Conservation (phyloP, 176 grass and related monocot genomes). For the Oryza punctata region DNA sequence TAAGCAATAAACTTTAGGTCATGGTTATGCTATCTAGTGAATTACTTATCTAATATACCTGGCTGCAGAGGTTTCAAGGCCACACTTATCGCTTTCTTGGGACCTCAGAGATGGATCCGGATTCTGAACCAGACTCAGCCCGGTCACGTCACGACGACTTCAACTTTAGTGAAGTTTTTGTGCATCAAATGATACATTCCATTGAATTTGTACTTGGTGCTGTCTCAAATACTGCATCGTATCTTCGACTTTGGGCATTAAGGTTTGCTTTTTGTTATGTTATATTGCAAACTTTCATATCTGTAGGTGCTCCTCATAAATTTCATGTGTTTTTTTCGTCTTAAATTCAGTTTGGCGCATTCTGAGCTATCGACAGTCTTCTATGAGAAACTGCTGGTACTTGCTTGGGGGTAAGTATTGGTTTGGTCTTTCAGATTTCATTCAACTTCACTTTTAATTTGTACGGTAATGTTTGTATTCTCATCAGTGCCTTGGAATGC, state of each 20-base stretch:
- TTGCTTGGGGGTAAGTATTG: slow-evolving; percentile 89
- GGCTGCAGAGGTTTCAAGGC: slow-evolving; percentile 93
- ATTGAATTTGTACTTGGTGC: slow-evolving; percentile 99
- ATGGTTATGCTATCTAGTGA: neutral
- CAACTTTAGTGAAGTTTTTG: slow-evolving; percentile 99
- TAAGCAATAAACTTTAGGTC: slow-evolving; percentile 20
- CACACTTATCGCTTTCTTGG: slow-evolving; percentile 90
- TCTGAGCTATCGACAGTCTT: slow-evolving; percentile 98
- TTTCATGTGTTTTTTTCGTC: slow-evolving; percentile 22
- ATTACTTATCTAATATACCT: slow-evolving; percentile 27
- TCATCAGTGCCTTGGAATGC: slow-evolving; percentile 6
- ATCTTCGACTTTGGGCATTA: slow-evolving; percentile 98
- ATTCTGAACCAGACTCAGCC: slow-evolving; percentile 96
- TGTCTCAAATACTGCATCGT: slow-evolving; percentile 98
- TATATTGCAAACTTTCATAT: slow-evolving; percentile 4
- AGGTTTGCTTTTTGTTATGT: slow-evolving; percentile 57
- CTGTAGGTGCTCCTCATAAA: slow-evolving; percentile 34
- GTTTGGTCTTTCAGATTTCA: neutral
- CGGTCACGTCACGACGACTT: slow-evolving; percentile 86
- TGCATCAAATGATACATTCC: slow-evolving; percentile 99
- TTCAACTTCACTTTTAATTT: neutral
- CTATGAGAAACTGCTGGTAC: slow-evolving; percentile 94
- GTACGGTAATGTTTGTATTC: neutral
- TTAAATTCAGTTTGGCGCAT: slow-evolving; percentile 86
- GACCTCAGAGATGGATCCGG: slow-evolving; percentile 88